A percentile compares a stretch with the other conserved stretches of the same genome.
Conservation (phyloP, 495 filamentous ascomycete species). For the Aspergillus conjunctus region DNA sequence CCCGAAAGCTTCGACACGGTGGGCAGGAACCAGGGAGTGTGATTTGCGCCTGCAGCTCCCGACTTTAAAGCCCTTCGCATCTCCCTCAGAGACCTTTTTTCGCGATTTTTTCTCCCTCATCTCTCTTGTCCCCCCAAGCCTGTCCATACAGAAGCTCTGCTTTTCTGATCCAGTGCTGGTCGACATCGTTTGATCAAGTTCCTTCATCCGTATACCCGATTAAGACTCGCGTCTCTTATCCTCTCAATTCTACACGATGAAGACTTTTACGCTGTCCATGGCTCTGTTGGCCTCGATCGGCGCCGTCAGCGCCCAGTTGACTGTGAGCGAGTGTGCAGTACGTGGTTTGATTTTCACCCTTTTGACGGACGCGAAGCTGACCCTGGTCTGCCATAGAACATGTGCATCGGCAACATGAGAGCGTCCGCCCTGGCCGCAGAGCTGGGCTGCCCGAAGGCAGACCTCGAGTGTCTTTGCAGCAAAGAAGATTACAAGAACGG, state of each 20-base stretch:
- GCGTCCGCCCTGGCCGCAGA: conserved; percentile 56
- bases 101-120: conserved; percentile 12
- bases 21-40: conserved; percentile 8
- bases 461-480: conserved; percentile 71
- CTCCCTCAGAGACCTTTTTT: conserved; percentile 9
- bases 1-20: conserved; percentile 16
- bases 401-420: conserved; percentile 75
- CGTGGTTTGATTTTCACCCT: conserved; percentile 2
- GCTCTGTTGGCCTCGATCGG: conserved; percentile 39
- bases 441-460: conserved; percentile 51
- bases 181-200: not conserved
- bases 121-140: conserved; percentile 1
- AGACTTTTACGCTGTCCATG: conserved; percentile 41
- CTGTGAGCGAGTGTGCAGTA: conserved; percentile 44
- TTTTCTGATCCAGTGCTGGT: not conserved
- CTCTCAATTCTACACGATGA: conserved; percentile 37
- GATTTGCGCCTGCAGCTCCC: conserved; percentile 15
- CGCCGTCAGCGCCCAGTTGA: conserved; percentile 31
- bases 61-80: conserved; percentile 22
- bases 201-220: not conserved
- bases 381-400: conserved; percentile 52
- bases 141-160: conserved; percentile 1
- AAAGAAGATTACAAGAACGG: conserved; percentile 69
- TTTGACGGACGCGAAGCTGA: not conserved
- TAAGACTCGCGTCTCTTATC: not conserved